Evolutionary conservation across 2,329 filamentous ascomycete species (phyloP).

Genomic region (Beauveria sp.): DNA sequence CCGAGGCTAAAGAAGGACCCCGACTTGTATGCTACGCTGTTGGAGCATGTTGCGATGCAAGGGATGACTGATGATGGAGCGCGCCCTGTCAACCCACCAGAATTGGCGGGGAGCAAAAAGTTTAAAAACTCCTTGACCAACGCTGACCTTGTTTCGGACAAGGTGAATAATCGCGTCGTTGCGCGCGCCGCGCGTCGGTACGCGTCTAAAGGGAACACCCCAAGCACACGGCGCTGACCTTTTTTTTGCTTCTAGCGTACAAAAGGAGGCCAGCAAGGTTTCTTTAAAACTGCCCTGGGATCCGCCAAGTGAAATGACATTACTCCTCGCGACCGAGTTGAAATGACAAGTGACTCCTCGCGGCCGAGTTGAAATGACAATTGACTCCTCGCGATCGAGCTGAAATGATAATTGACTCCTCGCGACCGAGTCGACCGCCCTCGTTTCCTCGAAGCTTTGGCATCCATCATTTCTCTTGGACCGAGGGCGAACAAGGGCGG

Average conservation of each 20-base stretch:
- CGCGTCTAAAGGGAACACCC: background rate
- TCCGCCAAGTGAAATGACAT: background rate
- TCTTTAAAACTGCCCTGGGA: background rate
- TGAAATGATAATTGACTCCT: background rate
- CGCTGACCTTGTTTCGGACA: background rate
- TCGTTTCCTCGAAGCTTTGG: too few species aligned
- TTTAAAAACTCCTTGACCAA: background rate
- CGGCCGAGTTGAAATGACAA: background rate
- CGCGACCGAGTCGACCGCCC: background rate
- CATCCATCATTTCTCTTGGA: too few species aligned
- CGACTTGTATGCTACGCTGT: background rate
- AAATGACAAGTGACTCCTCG: background rate
- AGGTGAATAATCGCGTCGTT: background rate
- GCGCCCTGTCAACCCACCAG: background rate
- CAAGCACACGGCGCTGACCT: background rate
- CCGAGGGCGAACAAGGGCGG: too few species aligned
- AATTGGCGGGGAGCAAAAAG: background rate
- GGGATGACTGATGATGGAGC: background rate
- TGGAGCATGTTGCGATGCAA: background rate
- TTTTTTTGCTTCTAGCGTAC: background rate
- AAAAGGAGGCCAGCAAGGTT: background rate
- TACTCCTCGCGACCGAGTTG: background rate
- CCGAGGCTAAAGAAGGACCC: background rate
- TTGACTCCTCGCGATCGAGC: background rate
- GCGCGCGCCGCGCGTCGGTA: background rate